phyloP scores from a whole-genome alignment of 805 yeast species.

The Monosporozyma servazzii region DNA sequence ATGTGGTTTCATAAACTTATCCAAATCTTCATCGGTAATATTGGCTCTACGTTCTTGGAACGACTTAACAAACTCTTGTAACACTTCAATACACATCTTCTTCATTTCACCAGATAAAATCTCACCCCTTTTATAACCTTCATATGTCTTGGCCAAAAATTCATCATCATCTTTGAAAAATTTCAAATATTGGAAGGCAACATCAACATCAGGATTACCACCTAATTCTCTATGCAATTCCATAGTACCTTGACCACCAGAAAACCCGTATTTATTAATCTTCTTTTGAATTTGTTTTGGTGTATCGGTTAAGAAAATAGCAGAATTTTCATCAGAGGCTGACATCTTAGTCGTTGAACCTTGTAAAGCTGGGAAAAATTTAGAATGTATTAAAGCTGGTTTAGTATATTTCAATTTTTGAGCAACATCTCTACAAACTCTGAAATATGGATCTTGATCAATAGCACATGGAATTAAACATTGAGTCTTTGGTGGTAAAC shows the following conservation, averaged over 20 bases:
- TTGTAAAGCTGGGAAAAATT: constrained; percentile 96
- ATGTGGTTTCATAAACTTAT: constrained; percentile 76
- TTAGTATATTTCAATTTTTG: constrained; percentile 82
- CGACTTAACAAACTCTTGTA: constrained; percentile 67
- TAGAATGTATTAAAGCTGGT: constrained; percentile 87
- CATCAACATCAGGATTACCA: constrained; percentile 93
- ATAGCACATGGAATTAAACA: constrained; percentile 98
- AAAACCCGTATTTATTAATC: constrained; percentile 91
- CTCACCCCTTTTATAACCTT: constrained; percentile 68
- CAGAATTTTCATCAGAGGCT: constrained; percentile 82
- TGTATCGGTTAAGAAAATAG: constrained; percentile 93
- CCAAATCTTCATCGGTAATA: constrained; percentile 53
- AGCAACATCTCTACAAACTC: constrained; percentile 96
- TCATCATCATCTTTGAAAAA: constrained; percentile 88
- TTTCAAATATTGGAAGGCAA: constrained; percentile 84
- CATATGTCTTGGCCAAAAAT: constrained; percentile 51
- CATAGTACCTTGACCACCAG: constrained; percentile 80
- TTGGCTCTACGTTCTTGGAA: constrained; percentile 73
- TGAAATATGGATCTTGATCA: constrained; percentile 97
- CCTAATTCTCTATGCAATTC: constrained; percentile 89
- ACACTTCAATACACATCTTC: constrained; percentile 67
- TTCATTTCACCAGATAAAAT: constrained; percentile 90
- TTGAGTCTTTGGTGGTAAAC: constrained; percentile 80
- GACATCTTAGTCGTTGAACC: constrained; percentile 96
- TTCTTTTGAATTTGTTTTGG: constrained; percentile 87